Conservation (phyloP, 768 basidiomycete genomes). For the Mycena olivaceomarginata region DNA sequence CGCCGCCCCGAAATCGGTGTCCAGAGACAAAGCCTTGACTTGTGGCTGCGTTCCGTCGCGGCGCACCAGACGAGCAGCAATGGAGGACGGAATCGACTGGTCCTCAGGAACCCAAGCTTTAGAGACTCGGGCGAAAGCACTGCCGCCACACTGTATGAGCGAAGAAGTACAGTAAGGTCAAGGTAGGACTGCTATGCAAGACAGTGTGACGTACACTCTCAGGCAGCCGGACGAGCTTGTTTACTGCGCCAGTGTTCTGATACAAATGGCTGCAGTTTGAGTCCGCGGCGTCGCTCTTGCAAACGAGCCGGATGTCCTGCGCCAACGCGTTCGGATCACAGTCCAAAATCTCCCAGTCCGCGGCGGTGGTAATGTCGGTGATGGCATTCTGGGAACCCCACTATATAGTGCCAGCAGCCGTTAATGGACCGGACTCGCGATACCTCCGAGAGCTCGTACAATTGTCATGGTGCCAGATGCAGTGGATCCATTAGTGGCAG, state of each 20-base stretch:
- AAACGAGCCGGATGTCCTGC: constrained; percentile 44
- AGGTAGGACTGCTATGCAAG: not conserved
- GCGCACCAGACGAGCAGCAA: constrained; percentile 36
- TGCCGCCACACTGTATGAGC: constrained; percentile 20
- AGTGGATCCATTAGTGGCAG: constrained; percentile 16
- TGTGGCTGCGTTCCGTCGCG: constrained; percentile 29
- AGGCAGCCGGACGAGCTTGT: constrained; percentile 60
- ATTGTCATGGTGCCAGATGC: constrained; percentile 56
- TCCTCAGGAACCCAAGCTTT: constrained; percentile 48
- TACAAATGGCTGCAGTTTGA: constrained; percentile 47
- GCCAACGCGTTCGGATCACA: constrained; percentile 51
- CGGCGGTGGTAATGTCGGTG: constrained; percentile 62
- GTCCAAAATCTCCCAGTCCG: constrained; percentile 62
- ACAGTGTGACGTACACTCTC: constrained; percentile 50
- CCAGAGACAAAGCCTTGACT: constrained; percentile 39
- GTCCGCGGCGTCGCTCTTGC: constrained; percentile 26
- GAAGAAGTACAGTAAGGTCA: not conserved
- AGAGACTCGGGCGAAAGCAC: constrained; percentile 54
- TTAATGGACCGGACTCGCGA: not conserved
- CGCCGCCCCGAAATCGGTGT: constrained; percentile 39
- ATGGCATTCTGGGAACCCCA: constrained; percentile 52
- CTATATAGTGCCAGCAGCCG: constrained; percentile 21
- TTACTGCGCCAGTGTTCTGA: constrained; percentile 50
- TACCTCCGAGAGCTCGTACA: not conserved
- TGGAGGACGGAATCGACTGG: constrained; percentile 34